phyloP scores from a whole-genome alignment of 179 eudicot genomes.

The Spergularia azorica region DNA sequence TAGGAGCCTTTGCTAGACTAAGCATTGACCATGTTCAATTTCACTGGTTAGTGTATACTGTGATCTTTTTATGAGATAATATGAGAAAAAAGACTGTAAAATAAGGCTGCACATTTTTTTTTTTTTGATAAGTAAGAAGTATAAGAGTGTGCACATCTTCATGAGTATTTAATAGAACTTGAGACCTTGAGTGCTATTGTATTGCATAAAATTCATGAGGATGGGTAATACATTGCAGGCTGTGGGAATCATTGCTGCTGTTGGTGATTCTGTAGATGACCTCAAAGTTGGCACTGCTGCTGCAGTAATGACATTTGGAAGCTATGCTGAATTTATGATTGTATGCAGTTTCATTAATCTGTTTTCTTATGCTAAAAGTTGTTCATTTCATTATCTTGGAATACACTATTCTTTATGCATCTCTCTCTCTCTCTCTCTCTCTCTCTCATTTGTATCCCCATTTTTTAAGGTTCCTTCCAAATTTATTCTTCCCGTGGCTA shows the following conservation, averaged over 20 bases:
- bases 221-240: conserved; percentile 49
- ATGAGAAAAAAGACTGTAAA: too few species aligned
- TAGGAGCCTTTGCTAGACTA: conserved; percentile 10
- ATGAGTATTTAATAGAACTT: not conserved
- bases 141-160: not conserved
- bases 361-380: not conserved
- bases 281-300: conserved; percentile 82
- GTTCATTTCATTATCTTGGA: conserved; percentile 4
- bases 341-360: conserved; percentile 37
- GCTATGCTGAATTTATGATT: conserved; percentile 85
- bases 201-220: conserved; percentile 6
- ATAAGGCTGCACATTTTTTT: too few species aligned
- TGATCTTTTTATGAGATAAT: too few species aligned
- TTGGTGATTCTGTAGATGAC: conserved; percentile 68
- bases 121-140: too few species aligned
- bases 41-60: not conserved
- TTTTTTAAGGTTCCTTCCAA: conserved; percentile 72
- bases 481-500: conserved; percentile 87
- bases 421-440: conserved; percentile 13
- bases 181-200: not conserved
- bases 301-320: conserved; percentile 92
- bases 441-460: conserved; percentile 18
- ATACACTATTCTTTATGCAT: not conserved
- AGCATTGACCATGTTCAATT: not conserved
- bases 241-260: conserved; percentile 90